Percentiles rank a stretch among this genome's conserved stretches.
Evolutionary conservation across 345 rosid genomes (phyloP).

Genomic region (Anacardium occidentale): DNA sequence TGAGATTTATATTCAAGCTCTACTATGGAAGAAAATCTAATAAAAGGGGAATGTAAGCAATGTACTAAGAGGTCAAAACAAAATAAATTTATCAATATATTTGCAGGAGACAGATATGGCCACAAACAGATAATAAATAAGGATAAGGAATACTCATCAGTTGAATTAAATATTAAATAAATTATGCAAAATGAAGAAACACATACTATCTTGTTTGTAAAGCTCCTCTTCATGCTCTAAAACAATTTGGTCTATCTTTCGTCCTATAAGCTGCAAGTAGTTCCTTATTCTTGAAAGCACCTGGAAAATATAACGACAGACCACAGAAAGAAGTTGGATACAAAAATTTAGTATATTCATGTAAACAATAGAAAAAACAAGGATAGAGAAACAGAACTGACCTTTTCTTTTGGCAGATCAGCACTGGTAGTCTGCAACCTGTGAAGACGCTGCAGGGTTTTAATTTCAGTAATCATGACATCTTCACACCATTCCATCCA

Average conservation of each 20-base stretch:
- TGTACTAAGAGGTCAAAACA: not conserved
- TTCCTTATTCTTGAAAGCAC: constrained; percentile 92
- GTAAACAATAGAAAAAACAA: not conserved
- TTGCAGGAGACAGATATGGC: not conserved
- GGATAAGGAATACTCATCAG: not conserved
- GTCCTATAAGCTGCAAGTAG: constrained; percentile 86
- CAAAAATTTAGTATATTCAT: not conserved
- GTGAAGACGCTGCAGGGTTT: constrained; percentile 78
- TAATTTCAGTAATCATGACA: constrained; percentile 75
- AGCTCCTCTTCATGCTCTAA: constrained; percentile 61
- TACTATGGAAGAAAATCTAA: not conserved
- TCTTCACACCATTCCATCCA: constrained; percentile 99
- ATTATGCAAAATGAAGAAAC: not conserved
- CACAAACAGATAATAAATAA: too few species aligned
- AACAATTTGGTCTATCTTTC: constrained; percentile 80
- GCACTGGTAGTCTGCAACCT: constrained; percentile 91
- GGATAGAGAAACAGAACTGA: constrained; percentile 6
- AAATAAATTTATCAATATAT: not conserved
- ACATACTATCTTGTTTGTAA: constrained; percentile 88
- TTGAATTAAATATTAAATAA: not conserved
- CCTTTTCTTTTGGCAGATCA: constrained; percentile 94
- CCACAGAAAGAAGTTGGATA: not conserved
- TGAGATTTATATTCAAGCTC: not conserved
- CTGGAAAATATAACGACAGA: constrained; percentile 34
- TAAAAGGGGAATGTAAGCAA: not conserved